Evolutionary conservation across 2,329 filamentous ascomycete genomes (phyloP).

Genomic region (Penicillium olsonii): DNA sequence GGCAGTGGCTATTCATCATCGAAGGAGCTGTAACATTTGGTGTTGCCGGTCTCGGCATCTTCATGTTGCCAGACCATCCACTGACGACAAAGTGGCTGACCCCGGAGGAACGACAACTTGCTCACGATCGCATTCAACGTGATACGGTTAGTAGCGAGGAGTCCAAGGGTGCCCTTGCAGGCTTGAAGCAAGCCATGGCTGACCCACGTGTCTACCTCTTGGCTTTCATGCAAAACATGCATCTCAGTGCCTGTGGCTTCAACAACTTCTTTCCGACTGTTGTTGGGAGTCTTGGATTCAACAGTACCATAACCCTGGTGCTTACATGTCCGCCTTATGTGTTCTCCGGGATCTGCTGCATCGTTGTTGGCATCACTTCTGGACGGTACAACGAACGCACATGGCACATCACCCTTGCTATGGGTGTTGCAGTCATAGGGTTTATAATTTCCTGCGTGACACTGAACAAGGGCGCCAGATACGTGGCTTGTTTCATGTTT

Average conservation of each 20-base stretch:
- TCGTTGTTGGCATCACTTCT: constrained; percentile 6
- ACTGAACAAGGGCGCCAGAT: constrained; percentile 21
- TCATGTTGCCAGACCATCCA: constrained; percentile 44
- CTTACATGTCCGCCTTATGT: constrained; percentile 40
- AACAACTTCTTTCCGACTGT: constrained; percentile 48
- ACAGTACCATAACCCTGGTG: constrained; percentile 48
- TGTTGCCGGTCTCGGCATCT: constrained; percentile 38
- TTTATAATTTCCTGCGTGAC: constrained; percentile 20
- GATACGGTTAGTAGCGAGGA: constrained; percentile 55
- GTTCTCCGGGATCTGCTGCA: constrained; percentile 7
- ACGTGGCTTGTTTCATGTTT: constrained; percentile 26
- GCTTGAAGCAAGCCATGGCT: constrained; percentile 34
- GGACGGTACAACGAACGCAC: constrained; percentile 21
- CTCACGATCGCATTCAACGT: constrained; percentile 50
- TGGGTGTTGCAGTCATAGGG: constrained; percentile 20
- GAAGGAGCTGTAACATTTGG: constrained; percentile 51
- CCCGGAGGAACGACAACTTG: constrained; percentile 51
- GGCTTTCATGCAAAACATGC: constrained; percentile 49
- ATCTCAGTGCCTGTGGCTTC: constrained; percentile 46
- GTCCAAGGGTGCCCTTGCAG: constrained; percentile 46
- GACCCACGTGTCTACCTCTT: constrained; percentile 44
- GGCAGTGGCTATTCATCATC: constrained; percentile 36
- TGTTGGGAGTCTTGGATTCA: constrained; percentile 49
- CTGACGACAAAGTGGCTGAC: constrained; percentile 49
- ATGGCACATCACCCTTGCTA: constrained; percentile 20